These are phyloP conservation scores for Taphrina deformans DNA, from an alignment of 1,139 yeast species.

Conservation along the genomic window DNA sequence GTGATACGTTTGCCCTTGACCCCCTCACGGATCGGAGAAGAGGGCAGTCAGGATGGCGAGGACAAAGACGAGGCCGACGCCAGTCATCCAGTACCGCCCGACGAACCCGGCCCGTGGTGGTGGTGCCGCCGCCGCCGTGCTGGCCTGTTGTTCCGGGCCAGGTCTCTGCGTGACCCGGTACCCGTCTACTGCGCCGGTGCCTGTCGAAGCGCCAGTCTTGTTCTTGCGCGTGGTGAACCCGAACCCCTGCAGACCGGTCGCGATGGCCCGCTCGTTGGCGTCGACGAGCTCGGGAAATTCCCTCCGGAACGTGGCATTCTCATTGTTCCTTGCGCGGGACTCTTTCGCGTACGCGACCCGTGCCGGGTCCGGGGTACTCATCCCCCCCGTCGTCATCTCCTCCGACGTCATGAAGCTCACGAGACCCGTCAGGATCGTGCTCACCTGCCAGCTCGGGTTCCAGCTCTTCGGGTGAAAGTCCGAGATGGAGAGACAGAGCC, in stretches of 20 bases:
- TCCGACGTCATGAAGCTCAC: conserved; percentile 78
- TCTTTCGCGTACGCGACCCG: conserved; percentile 53
- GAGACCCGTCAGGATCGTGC: conserved; percentile 79
- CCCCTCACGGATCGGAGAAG: neutral
- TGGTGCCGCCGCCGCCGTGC: neutral
- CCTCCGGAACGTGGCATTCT: conserved; percentile 56
- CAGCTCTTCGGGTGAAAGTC: conserved; percentile 92
- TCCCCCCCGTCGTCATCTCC: conserved; percentile 58
- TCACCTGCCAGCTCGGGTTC: conserved; percentile 95
- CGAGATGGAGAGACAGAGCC: conserved; percentile 83
- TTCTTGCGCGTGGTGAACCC: neutral
- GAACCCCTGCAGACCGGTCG: neutral
- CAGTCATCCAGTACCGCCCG: conserved; percentile 12
- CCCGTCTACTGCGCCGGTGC: too few species aligned
- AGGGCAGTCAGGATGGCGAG: conserved; percentile 14
- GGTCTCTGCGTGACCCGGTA: neutral
- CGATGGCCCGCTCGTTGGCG: conserved; percentile 47
- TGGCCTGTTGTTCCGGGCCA: neutral
- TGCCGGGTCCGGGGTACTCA: conserved; percentile 53
- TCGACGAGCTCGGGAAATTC: conserved; percentile 71
- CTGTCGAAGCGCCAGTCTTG: neutral
- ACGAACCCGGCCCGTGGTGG: neutral
- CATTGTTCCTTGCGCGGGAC: conserved; percentile 66
- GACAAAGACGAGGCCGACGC: conserved; percentile 13
- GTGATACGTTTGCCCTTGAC: too few species aligned